Evolutionary conservation across 768 basidiomycete species (phyloP).

Genomic region (Macrocybe gigantea): DNA sequence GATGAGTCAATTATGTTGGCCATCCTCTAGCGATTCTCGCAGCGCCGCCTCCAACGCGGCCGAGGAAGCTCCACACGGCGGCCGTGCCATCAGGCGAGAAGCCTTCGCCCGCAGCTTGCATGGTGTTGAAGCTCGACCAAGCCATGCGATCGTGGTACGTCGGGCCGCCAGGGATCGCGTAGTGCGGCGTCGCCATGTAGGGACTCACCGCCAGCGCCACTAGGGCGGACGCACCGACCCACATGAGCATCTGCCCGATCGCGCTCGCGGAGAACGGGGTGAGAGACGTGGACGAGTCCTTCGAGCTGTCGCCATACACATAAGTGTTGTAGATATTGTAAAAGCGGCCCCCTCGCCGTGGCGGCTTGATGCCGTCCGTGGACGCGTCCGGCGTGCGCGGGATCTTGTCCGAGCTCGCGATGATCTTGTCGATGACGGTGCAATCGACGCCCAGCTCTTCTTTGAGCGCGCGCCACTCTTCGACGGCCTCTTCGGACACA

Average conservation of each 20-base stretch:
- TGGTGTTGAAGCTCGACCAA: slow-evolving; percentile 74
- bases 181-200: slow-evolving; percentile 46
- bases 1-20: slow-evolving; percentile 49
- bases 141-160: slow-evolving; percentile 73
- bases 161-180: slow-evolving; percentile 56
- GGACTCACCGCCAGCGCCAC: slow-evolving; percentile 59
- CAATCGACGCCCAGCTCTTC: slow-evolving; percentile 77
- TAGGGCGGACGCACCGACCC: slow-evolving; percentile 57
- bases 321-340: slow-evolving; percentile 87
- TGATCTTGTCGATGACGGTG: slow-evolving; percentile 65
- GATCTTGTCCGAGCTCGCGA: slow-evolving; percentile 31
- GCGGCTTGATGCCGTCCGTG: slow-evolving; percentile 4
- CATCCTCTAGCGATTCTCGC: slow-evolving; percentile 72
- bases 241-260: slow-evolving; percentile 46
- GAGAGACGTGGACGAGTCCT: slow-evolving; percentile 14
- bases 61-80: slow-evolving; percentile 65
- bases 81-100: slow-evolving; percentile 54
- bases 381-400: slow-evolving; percentile 13
- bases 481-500: slow-evolving; percentile 59
- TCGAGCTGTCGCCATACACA: slow-evolving; percentile 39
- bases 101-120: slow-evolving; percentile 68
- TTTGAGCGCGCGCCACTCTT: slow-evolving; percentile 78
- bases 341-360: slow-evolving; percentile 47
- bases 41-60: slow-evolving; percentile 68
- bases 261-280: slow-evolving; percentile 16